Evolutionary conservation across 441 rosid species (phyloP).

Genomic region (Aquilaria agallochum): DNA sequence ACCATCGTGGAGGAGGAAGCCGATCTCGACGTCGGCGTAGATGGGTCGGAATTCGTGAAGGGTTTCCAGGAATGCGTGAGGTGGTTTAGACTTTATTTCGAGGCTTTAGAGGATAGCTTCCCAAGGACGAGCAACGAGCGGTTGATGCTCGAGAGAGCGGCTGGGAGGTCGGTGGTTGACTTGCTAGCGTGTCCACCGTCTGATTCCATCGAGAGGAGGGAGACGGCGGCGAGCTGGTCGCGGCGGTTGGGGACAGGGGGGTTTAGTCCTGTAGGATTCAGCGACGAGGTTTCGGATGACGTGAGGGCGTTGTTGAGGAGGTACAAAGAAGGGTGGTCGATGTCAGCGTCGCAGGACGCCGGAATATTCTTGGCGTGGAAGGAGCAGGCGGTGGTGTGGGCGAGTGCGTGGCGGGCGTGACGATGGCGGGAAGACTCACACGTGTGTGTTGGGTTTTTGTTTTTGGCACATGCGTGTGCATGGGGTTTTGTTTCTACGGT

Average conservation of each 20-base stretch:
- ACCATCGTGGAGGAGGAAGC: constrained; percentile 93
- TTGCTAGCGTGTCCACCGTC: constrained; percentile 64
- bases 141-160: constrained; percentile 77
- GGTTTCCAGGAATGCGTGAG: constrained; percentile 71
- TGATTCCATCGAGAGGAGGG: constrained; percentile 71
- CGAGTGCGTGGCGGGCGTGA: constrained; percentile 87
- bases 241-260: constrained; percentile 54
- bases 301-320: constrained; percentile 86
- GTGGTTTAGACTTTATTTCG: constrained; percentile 93
- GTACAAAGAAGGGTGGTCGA: constrained; percentile 89
- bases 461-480: constrained; percentile 32
- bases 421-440: constrained; percentile 22
- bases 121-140: constrained; percentile 74
- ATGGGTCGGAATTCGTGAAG: constrained; percentile 59
- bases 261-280: constrained; percentile 35
- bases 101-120: constrained; percentile 77
- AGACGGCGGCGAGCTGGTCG: constrained; percentile 74
- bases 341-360: constrained; percentile 46
- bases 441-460: constrained; percentile 37
- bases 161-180: constrained; percentile 78
- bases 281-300: constrained; percentile 91
- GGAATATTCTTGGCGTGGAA: constrained; percentile 93
- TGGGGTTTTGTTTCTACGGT: neutral
- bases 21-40: constrained; percentile 62
- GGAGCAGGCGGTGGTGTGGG: constrained; percentile 93